phyloP scores from a whole-genome alignment of 306 rosid species.

The Malus asiatica region DNA sequence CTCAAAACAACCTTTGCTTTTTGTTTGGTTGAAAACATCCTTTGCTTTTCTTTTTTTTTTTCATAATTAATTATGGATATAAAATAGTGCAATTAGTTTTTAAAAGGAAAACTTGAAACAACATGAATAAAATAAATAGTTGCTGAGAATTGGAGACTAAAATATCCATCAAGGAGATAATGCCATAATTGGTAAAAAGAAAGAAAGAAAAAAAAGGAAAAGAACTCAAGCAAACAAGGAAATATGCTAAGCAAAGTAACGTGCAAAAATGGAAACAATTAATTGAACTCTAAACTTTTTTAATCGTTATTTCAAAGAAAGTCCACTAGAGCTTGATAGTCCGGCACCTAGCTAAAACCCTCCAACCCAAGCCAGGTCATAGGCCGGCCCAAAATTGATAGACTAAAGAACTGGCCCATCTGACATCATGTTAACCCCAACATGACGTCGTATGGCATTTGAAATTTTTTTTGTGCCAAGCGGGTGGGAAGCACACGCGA shows the following conservation, averaged over 20 bases:
- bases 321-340: no score
- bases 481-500: rapidly evolving
- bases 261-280: background rate
- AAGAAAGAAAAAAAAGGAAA: background rate
- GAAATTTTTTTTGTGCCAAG: no score
- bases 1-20: no score
- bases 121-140: background rate
- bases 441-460: rapidly evolving
- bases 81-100: background rate
- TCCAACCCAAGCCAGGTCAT: no score
- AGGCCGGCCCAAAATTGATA: rapidly evolving
- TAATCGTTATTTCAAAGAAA: no score
- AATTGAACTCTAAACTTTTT: no score
- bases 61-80: background rate
- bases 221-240: background rate
- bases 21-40: no score
- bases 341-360: no score
- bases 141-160: background rate
- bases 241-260: background rate
- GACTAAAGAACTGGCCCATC: rapidly evolving
- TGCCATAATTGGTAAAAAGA: background rate
- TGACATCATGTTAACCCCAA: rapidly evolving
- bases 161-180: background rate
- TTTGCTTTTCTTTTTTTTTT: no score
- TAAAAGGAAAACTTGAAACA: background rate